Conservation (phyloP, 2,329 filamentous ascomycete genomes). For the Stachybotrys chlorohalonatus region DNA sequence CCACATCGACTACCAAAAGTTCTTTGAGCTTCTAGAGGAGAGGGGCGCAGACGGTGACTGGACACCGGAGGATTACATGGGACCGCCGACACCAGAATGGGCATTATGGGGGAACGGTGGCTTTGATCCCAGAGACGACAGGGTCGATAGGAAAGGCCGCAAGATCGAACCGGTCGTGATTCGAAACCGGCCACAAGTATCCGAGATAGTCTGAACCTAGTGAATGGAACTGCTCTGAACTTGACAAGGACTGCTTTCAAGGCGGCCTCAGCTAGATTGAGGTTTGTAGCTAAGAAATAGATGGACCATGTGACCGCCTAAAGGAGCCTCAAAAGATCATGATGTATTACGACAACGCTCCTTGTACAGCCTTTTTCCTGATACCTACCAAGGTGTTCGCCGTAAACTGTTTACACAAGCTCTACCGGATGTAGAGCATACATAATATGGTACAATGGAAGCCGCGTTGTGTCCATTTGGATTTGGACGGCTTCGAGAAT, state of each 20-base stretch:
- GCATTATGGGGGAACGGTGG: slow-evolving; percentile 90
- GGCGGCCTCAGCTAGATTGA: neutral
- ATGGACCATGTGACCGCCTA: neutral
- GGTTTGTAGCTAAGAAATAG: neutral
- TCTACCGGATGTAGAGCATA: slow-evolving; percentile 27
- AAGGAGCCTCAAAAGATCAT: slow-evolving; percentile 8
- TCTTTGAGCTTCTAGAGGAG: slow-evolving; percentile 76
- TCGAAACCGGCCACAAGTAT: slow-evolving; percentile 16
- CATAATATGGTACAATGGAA: slow-evolving; percentile 31
- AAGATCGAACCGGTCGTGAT: slow-evolving; percentile 39
- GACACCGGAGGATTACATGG: slow-evolving; percentile 85
- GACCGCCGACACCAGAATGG: slow-evolving; percentile 79
- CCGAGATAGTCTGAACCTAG: neutral
- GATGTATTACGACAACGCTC: slow-evolving; percentile 17
- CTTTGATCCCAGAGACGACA: slow-evolving; percentile 82
- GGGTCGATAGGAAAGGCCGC: slow-evolving; percentile 80
- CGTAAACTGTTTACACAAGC: slow-evolving; percentile 33
- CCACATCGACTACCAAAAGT: slow-evolving; percentile 78
- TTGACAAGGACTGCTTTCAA: neutral
- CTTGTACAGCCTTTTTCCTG: neutral
- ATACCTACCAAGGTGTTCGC: slow-evolving; percentile 21
- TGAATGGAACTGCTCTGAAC: neutral
- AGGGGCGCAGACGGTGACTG: slow-evolving; percentile 59
- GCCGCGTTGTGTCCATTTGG: slow-evolving; percentile 16
- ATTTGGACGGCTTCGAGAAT: neutral